Percentiles rank a stretch among this genome's conserved stretches.
Evolutionary conservation across 2,329 filamentous ascomycete genomes (phyloP).

Genomic region (Clonostachys chloroleuca): DNA sequence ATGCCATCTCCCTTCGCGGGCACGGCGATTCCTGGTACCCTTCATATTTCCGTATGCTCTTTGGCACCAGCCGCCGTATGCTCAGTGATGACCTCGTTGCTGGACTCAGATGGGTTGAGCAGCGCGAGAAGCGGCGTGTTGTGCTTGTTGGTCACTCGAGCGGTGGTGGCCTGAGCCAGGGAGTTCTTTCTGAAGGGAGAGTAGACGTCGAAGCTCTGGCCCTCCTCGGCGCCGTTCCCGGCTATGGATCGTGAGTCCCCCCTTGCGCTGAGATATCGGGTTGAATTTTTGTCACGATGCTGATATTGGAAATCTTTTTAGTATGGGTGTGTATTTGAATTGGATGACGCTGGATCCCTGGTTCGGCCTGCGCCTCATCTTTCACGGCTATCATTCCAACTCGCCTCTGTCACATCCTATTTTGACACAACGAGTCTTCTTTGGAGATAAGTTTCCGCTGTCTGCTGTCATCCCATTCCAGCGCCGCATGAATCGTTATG

Average conservation of each 20-base stretch:
- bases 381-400: slow-evolving; percentile 42
- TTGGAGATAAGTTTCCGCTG: slow-evolving; percentile 35
- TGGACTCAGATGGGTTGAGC: slow-evolving; percentile 28
- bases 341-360: slow-evolving; percentile 41
- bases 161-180: slow-evolving; percentile 45
- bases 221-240: slow-evolving; percentile 40
- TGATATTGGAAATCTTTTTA: not conserved
- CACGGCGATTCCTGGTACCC: slow-evolving; percentile 49
- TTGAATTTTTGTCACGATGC: no score
- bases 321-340: slow-evolving; percentile 40
- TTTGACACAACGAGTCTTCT: slow-evolving; percentile 46
- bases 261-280: not conserved
- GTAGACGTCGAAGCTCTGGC: slow-evolving; percentile 36
- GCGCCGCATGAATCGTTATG: slow-evolving; percentile 37
- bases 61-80: slow-evolving; percentile 31
- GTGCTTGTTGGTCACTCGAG: slow-evolving; percentile 46
- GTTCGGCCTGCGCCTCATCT: slow-evolving; percentile 37
- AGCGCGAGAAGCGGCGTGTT: slow-evolving; percentile 14
- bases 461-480: slow-evolving; percentile 34
- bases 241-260: slow-evolving; percentile 15
- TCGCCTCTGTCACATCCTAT: slow-evolving; percentile 45
- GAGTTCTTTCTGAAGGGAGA: slow-evolving; percentile 32
- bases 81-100: slow-evolving; percentile 39
- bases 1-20: slow-evolving; percentile 46
- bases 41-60: slow-evolving; percentile 41